A percentile compares a stretch with the other conserved stretches of the same genome.
Evolutionary conservation across 2,329 filamentous ascomycete genomes (phyloP).

Genomic region (Exophiala sp.): DNA sequence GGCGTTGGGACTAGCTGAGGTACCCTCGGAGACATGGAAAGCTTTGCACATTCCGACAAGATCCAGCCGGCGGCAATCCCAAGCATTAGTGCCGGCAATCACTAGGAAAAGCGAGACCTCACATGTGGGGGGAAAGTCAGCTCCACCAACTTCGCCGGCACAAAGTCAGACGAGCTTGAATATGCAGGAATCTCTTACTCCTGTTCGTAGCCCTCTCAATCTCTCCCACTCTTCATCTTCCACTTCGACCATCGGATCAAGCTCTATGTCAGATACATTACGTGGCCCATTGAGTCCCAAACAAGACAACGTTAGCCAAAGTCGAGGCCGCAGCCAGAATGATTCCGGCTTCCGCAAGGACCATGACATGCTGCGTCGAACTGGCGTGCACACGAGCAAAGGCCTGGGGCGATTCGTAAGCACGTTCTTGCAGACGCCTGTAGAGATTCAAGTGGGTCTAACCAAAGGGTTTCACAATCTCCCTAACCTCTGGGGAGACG

Average conservation of each 20-base stretch:
- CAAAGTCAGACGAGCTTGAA: slow-evolving; percentile 13
- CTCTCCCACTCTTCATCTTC: slow-evolving; percentile 10
- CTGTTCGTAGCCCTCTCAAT: slow-evolving; percentile 2
- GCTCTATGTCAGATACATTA: slow-evolving; percentile 9
- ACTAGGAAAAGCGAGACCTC: slow-evolving; percentile 11
- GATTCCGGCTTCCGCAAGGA: slow-evolving; percentile 13
- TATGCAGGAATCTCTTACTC: slow-evolving; percentile 6
- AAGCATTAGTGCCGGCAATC: slow-evolving; percentile 12
- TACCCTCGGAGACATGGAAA: slow-evolving; percentile 54
- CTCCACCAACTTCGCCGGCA: slow-evolving; percentile 12
- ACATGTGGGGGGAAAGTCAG: too few relatives aligned
- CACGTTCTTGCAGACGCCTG: slow-evolving; percentile 34
- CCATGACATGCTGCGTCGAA: slow-evolving; percentile 27
- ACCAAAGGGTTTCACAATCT: slow-evolving; percentile 53
- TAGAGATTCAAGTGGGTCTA: slow-evolving; percentile 48
- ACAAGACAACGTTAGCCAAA: slow-evolving; percentile 9
- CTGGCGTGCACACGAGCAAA: slow-evolving; percentile 24
- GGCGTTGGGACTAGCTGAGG: slow-evolving; percentile 74
- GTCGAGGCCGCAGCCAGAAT: slow-evolving; percentile 10
- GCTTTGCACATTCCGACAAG: slow-evolving; percentile 25
- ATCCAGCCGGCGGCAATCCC: slow-evolving; percentile 11
- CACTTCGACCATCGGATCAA: slow-evolving; percentile 11
- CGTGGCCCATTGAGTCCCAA: slow-evolving; percentile 9
- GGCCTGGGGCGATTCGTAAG: slow-evolving; percentile 16
- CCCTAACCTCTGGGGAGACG: slow-evolving; percentile 51